Percentiles rank a stretch among this genome's conserved stretches.
Evolutionary conservation across 2,329 filamentous ascomycete genomes (phyloP).

Genomic region (Cladorrhinum sp.): DNA sequence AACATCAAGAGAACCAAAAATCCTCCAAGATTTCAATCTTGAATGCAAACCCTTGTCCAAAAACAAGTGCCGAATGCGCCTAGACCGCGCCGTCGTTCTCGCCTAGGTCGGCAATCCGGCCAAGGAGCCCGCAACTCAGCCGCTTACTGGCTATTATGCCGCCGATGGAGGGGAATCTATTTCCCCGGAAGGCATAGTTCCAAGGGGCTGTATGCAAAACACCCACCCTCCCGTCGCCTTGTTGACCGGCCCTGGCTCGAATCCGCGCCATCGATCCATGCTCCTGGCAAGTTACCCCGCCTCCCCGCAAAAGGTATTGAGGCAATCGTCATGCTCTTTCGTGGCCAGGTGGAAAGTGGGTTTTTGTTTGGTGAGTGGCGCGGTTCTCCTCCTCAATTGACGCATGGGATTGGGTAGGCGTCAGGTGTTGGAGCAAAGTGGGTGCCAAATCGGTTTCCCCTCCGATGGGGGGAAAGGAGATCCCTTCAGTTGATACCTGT

Average conservation of each 20-base stretch:
- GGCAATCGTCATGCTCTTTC: not conserved
- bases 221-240: not conserved
- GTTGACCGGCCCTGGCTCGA: too few species aligned
- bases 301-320: not conserved
- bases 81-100: not conserved
- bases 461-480: not conserved
- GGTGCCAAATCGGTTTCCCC: not conserved
- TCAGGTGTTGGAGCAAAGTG: not conserved
- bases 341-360: not conserved
- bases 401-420: not conserved
- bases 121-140: not conserved
- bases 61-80: slow-evolving; percentile 7
- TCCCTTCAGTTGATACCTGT: not conserved
- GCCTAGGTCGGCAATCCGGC: slow-evolving; percentile 2
- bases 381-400: not conserved
- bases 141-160: not conserved
- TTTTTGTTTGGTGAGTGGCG: not conserved
- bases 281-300: not conserved
- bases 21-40: too few species aligned
- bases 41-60: not conserved
- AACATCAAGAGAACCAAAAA: too few species aligned
- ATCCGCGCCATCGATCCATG: not conserved
- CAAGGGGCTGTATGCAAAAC: too few species aligned
- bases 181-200: slow-evolving; percentile 14
- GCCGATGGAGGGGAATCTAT: slow-evolving; percentile 17